A percentile compares a stretch with the other conserved stretches of the same genome.
phyloP scores from a whole-genome alignment of 2,329 filamentous ascomycete genomes.

The Claviceps purpurea region DNA sequence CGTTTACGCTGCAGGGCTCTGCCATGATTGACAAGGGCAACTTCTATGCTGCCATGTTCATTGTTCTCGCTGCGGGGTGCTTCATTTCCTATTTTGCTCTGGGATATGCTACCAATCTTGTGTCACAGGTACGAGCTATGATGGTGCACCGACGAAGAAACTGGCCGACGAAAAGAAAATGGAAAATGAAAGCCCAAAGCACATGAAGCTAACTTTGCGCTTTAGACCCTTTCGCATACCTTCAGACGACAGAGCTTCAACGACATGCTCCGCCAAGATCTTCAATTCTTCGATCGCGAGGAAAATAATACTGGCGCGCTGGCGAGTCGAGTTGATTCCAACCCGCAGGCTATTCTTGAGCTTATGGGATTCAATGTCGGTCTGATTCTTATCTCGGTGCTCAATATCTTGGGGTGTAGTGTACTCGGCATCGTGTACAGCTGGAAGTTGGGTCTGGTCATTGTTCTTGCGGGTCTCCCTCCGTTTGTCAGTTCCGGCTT shows the following conservation, averaged over 20 bases:
- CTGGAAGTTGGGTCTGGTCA: conserved; percentile 36
- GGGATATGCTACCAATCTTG: conserved; percentile 22
- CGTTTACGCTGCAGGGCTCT: conserved; percentile 22
- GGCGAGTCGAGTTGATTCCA: conserved; percentile 21
- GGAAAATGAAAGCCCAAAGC: not conserved
- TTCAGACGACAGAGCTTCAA: conserved; percentile 18
- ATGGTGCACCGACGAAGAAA: not conserved
- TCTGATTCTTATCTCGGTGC: conserved; percentile 23
- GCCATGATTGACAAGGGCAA: conserved; percentile 27
- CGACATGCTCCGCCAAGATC: conserved; percentile 25
- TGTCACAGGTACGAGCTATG: conserved; percentile 11
- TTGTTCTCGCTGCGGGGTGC: conserved; percentile 32
- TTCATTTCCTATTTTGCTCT: conserved; percentile 29
- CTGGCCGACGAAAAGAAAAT: not conserved
- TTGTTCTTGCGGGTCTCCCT: conserved; percentile 29
- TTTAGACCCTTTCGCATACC: conserved; percentile 11
- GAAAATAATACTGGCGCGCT: conserved; percentile 27
- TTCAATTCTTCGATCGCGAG: conserved; percentile 27
- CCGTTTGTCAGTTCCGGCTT: conserved; percentile 23
- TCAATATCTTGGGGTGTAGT: conserved; percentile 24
- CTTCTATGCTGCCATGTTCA: conserved; percentile 43
- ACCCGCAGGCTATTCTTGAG: conserved; percentile 26
- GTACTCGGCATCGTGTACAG: conserved; percentile 29
- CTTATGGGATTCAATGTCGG: conserved; percentile 29
- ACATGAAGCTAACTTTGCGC: not conserved